phyloP scores from a whole-genome alignment of 306 rosid genomes.

The Fragaria ananassa region DNA sequence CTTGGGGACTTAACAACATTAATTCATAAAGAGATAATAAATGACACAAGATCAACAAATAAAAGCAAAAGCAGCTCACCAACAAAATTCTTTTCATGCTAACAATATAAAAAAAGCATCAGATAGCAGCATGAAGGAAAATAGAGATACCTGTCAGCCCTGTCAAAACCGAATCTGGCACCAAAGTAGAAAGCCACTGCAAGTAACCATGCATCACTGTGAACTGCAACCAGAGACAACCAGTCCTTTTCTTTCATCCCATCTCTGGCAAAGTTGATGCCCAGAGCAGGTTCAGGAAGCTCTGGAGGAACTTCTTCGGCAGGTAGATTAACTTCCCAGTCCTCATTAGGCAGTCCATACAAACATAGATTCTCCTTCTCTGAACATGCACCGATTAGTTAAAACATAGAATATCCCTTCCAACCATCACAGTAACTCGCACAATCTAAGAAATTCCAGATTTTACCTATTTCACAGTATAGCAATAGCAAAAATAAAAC shows the following conservation, averaged over 20 bases:
- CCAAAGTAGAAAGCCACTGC: slow-evolving; percentile 51
- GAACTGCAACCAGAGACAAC: slow-evolving; percentile 46
- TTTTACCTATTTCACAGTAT: not conserved
- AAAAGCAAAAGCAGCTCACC: not conserved
- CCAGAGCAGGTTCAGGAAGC: slow-evolving; percentile 58
- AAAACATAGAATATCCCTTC: slow-evolving; percentile 8
- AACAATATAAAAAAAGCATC: not conserved
- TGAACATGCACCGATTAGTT: slow-evolving; percentile 24
- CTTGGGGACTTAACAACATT: not conserved
- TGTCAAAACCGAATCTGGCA: slow-evolving; percentile 49
- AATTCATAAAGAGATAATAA: not conserved
- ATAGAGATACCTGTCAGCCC: slow-evolving; percentile 40
- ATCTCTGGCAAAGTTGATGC: slow-evolving; percentile 66
- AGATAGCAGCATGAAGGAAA: not conserved
- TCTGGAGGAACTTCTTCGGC: slow-evolving; percentile 64
- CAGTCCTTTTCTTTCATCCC: slow-evolving; percentile 56
- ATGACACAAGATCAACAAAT: not conserved
- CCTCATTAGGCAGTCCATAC: slow-evolving; percentile 50
- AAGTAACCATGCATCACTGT: slow-evolving; percentile 53
- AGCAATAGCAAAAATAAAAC: not conserved
- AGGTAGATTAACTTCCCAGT: slow-evolving; percentile 58
- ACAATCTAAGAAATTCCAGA: not conserved
- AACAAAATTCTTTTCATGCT: not conserved
- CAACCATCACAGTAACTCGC: not conserved
- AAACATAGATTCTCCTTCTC: slow-evolving; percentile 59